Conservation (phyloP, 2,329 filamentous ascomycete species). For the Talaromyces sp. region DNA sequence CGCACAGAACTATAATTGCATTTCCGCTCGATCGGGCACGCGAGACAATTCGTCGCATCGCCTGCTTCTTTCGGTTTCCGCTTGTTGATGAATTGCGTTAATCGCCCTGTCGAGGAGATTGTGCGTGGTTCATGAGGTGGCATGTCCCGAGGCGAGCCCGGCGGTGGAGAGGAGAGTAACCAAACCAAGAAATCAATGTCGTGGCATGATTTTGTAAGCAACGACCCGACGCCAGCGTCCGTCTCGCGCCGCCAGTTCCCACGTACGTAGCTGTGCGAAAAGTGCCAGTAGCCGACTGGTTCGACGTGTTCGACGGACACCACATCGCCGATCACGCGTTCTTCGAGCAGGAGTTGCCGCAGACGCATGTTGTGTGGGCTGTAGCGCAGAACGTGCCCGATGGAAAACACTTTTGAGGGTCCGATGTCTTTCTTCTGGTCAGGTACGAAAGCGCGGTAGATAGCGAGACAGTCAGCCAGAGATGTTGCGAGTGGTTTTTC, state of each 20-base stretch:
- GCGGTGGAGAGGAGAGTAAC: conserved; percentile 72
- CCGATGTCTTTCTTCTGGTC: conserved; percentile 17
- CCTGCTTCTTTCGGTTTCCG: conserved; percentile 75
- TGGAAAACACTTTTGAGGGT: conserved; percentile 67
- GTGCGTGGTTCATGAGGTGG: conserved; percentile 68
- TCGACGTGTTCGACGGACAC: conserved; percentile 87
- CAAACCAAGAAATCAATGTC: conserved; percentile 92
- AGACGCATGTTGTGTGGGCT: conserved; percentile 88
- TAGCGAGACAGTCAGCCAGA: conserved; percentile 71
- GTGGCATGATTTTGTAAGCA: conserved; percentile 94
- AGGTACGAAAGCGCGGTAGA: conserved; percentile 48
- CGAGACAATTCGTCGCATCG: conserved; percentile 77
- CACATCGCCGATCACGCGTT: conserved; percentile 76
- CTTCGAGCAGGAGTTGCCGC: conserved; percentile 69
- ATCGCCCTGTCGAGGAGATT: conserved; percentile 69
- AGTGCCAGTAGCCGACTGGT: conserved; percentile 96
- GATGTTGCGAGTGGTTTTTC: conserved; percentile 90
- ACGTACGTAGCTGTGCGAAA: conserved; percentile 80
- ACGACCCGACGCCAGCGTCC: conserved; percentile 65
- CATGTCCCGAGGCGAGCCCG: conserved; percentile 36
- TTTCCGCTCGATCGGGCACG: conserved; percentile 67
- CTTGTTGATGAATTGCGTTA: conserved; percentile 72
- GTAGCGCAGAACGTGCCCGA: conserved; percentile 91
- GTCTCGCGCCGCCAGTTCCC: conserved; percentile 90
- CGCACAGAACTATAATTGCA: conserved; percentile 84